Evolutionary conservation across 2,329 filamentous ascomycete genomes (phyloP).

Genomic region (Tolypocladium pustulatum): DNA sequence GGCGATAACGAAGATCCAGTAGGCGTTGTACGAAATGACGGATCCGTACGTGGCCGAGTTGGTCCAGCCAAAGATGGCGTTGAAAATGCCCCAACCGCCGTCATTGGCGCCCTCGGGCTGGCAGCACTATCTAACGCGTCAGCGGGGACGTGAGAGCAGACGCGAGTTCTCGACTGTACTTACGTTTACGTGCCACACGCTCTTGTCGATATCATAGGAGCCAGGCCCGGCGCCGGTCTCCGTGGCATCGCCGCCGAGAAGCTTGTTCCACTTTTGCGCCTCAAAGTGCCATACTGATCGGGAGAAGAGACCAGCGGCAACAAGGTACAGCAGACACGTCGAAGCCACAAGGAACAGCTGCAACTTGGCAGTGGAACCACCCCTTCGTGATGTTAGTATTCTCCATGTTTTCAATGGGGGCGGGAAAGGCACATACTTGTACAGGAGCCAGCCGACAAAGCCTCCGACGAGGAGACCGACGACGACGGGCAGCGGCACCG

Average conservation of each 20-base stretch:
- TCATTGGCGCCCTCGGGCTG: slow-evolving; percentile 62
- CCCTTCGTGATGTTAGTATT: slow-evolving; percentile 15
- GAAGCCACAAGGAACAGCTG: slow-evolving; percentile 75
- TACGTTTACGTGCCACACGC: slow-evolving; percentile 75
- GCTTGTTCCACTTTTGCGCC: slow-evolving; percentile 55
- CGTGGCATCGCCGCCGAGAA: slow-evolving; percentile 46
- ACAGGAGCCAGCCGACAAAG: slow-evolving; percentile 62
- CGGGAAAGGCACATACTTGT: slow-evolving; percentile 47
- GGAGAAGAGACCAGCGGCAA: slow-evolving; percentile 74
- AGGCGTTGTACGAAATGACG: slow-evolving; percentile 77
- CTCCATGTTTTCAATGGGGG: neutral
- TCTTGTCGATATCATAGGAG: slow-evolving; percentile 68
- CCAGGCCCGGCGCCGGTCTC: slow-evolving; percentile 51
- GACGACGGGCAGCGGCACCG: slow-evolving; percentile 70
- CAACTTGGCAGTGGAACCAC: slow-evolving; percentile 30
- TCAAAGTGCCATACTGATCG: slow-evolving; percentile 67
- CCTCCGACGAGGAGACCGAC: slow-evolving; percentile 58
- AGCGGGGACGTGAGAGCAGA: neutral
- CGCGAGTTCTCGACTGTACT: slow-evolving; percentile 17
- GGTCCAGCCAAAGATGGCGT: slow-evolving; percentile 75
- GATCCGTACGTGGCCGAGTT: slow-evolving; percentile 85
- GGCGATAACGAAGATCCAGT: slow-evolving; percentile 71
- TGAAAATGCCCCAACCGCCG: slow-evolving; percentile 80
- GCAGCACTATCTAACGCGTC: slow-evolving; percentile 50
- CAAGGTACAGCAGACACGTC: slow-evolving; percentile 75